Base-by-base conservation (phyloP, 2,329 filamentous ascomycete genomes). In the Pseudogymnoascus sp. region DNA sequence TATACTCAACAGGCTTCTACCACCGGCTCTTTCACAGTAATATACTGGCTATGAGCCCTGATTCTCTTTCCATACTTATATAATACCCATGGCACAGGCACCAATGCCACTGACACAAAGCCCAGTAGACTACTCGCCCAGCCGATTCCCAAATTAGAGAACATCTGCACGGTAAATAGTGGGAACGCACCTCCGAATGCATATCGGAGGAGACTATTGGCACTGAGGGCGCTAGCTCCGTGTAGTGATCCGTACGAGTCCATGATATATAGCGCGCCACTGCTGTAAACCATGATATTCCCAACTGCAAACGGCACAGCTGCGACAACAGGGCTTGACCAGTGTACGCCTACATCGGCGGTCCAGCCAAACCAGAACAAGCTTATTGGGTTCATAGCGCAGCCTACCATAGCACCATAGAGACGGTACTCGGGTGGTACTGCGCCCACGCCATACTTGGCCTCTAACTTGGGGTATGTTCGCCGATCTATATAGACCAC, bases 331-430 rank as follows among this genome's bases (percentile, higher is more conserved):
- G 81, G 77, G n/a, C 79, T 77, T 0, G 77, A 78, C 80, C 82
- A 84, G 5, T 77, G 76, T 2, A 79, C 68, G 3, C 73, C 74
- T 1, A 66, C 63, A 2, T 75, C 70, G 1, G 80, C 79, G 2
- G 79, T 78, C 83, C 84, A 86, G 0, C 77, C 82, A 64, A 84
- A 84, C 81, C 83, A 84, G 66, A 85, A 85, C 12, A 86, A 69
- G 0, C 78, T 78, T 0, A 81, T 36, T 63, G 0, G 80, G 5
- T 84, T 71, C 0, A 79, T 78, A 5, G 81, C 36, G 63, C 80
- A 80, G 2, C 82, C 83, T 5, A 84, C 71, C 80, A 85, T 84
- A 27, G 82, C 81, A 1, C 78, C 77, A 61, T 83, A 80, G 13
- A 87, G 73, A 0, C 84, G 76, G 63, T 84, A 74, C 70, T 87